Evolutionary conservation across 2,329 filamentous ascomycete genomes (phyloP), one percentile per base, ranked within the genome.

Genomic region (Trichophyton benhamiae): DNA sequence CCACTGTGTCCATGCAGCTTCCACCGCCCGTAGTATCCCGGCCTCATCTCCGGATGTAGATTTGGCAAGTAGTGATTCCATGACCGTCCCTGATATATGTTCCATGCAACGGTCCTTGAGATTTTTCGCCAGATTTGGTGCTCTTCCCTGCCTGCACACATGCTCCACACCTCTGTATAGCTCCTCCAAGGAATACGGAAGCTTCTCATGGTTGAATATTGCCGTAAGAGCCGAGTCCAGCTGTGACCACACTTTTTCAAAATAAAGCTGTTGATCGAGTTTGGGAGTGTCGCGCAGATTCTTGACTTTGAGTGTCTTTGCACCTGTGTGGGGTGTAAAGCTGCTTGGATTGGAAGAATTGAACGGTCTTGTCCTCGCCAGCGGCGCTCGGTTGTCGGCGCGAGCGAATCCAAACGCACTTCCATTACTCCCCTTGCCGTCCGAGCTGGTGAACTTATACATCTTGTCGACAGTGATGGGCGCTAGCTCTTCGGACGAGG

Each of bases 81-180:
- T 81, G 64, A 97, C 66, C 20, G 72, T 75, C 1, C 75, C 76
- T 42, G 75, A 72, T 9, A 86, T 78, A 73, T 95, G 86, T 13
- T 72, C 74, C 63, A 87, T 84, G 70, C 87, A 89, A 65, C 83
- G 82, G 9, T 78, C 76, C 65, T 84, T 81, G 57, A 97, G 78
- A 70, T 82, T 80, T 46, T 81, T 78, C 67, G 86, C 88, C 60
- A 96, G 75, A 60, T 83, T 80, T 17, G 82, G 80, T 1, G 89
- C 87, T 67, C 85, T 82, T 0, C 87, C 88, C 68, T 88, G 87
- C 60, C 90, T 83, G 72, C 94, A 99, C 9, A 95, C 80, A 71
- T 96, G 91, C 79, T 99, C 94, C 0, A 95, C 89, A 3, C 88
- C 89, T 57, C 89, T 84, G 72, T 96, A 97, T 13, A 99, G 79